These are phyloP conservation scores for Ophidiomyces ophidiicola DNA, from an alignment of 2,329 filamentous ascomycete genomes.

Conservation along the genomic window DNA sequence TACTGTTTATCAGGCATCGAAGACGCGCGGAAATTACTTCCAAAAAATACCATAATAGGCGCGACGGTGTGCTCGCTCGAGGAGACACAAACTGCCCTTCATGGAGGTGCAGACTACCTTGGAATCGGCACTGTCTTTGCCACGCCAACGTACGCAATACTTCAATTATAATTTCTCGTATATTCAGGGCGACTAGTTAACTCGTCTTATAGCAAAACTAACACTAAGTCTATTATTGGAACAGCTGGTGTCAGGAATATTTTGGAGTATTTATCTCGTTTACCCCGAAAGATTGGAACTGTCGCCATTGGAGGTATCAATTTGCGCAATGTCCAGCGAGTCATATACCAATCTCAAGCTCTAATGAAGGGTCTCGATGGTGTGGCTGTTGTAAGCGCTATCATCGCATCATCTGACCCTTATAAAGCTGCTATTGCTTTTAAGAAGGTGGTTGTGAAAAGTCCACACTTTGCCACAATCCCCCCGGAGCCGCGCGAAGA, in stretches of 20 bases:
- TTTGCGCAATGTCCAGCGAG: slow-evolving; percentile 57
- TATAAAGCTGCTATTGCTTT: slow-evolving; percentile 51
- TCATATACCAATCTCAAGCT: slow-evolving; percentile 57
- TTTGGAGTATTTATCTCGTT: slow-evolving; percentile 46
- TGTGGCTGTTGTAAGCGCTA: slow-evolving; percentile 78
- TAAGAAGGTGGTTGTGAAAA: slow-evolving; percentile 40
- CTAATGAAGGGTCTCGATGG: slow-evolving; percentile 56
- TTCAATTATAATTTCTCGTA: not conserved
- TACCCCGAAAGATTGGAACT: slow-evolving; percentile 30
- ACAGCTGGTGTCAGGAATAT: slow-evolving; percentile 58
- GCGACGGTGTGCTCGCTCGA: slow-evolving; percentile 66
- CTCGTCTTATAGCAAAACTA: slow-evolving; percentile 53
- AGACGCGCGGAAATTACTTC: slow-evolving; percentile 60
- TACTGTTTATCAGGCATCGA: slow-evolving; percentile 38
- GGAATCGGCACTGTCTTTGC: slow-evolving; percentile 84
- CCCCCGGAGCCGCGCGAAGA: slow-evolving; percentile 20
- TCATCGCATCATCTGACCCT: slow-evolving; percentile 61
- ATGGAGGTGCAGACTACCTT: slow-evolving; percentile 74
- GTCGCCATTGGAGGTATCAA: slow-evolving; percentile 90
- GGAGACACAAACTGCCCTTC: slow-evolving; percentile 60
- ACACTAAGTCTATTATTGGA: slow-evolving; percentile 72
- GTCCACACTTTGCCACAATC: slow-evolving; percentile 26
- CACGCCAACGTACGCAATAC: slow-evolving; percentile 55
- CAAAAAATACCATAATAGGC: slow-evolving; percentile 68
- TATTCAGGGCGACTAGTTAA: slow-evolving; percentile 12